Evolutionary conservation across 2,329 filamentous ascomycete species (phyloP), one percentile per base, ranked within the genome.

Genomic region (Hymenoscyphus infarciens): DNA sequence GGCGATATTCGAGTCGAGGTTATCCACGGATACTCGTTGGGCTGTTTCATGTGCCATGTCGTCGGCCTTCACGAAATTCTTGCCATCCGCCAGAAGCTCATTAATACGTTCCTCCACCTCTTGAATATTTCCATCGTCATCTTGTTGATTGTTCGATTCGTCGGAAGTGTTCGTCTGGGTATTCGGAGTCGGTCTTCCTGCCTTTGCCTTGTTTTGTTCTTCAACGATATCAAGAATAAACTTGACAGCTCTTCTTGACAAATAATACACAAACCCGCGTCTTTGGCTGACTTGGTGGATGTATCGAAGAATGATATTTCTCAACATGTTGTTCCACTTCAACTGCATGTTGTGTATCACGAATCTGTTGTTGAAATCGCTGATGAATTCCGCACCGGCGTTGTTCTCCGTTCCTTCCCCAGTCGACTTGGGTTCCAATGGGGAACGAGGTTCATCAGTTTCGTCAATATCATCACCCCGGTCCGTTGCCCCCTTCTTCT

Each of bases 201-300:
- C 57, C 59, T 77, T 77, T 60, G 76, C 76, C 72, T 90, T 95
- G 68, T 86, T 85, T 75, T 97, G 93, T 74, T 99, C 95, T 61
- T 98, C 93, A 2, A 99, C 91, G 69, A 99, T 96, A 75, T 99
- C 95, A 10, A 98, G 81, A 63, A 99, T 98, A 74, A 99, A 99
- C 73, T 98, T 99, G 73, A 99, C 91, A 3, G 95, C 96, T 66
- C 92, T 87, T 56, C 94, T 87, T 11, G 96, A 98, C 78, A 98
- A 89, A 77, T 99, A 99, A 78, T 99, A 99, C 33, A 99, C 88
- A 73, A 99, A 98, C 59, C 95, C 96, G 69, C 95, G 87, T 59
- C 95, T 86, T 77, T 99, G 96, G 74, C 93, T 92, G 71, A 96
- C 95, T 79, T 99, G 95, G 73, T 99, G 95, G 66, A 95, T 96